A percentile compares a stretch with the other conserved stretches of the same genome.
These are phyloP conservation scores for Candida maesae DNA, from an alignment of 805 yeast species.

Conservation along the genomic window DNA sequence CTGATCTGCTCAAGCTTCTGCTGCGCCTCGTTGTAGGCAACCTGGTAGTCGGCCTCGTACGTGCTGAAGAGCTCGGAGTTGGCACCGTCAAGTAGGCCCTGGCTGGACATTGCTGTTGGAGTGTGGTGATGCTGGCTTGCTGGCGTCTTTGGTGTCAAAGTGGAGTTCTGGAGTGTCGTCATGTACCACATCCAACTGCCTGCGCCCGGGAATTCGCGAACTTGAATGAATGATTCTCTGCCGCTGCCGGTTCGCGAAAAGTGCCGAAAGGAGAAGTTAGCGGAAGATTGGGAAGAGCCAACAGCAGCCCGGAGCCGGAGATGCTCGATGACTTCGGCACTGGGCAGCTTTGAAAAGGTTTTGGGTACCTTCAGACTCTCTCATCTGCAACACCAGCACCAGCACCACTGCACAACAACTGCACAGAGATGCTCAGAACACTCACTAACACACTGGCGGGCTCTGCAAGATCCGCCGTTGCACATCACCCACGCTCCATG, in stretches of 20 bases:
- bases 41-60: slow-evolving; percentile 44
- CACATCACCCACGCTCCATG: background rate
- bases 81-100: slow-evolving; percentile 22
- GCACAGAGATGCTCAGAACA: slow-evolving; percentile 11
- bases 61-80: slow-evolving; percentile 27
- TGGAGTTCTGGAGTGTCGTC: background rate
- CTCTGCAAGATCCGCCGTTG: background rate
- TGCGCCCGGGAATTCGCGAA: background rate
- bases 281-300: no score
- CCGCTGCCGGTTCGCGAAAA: no score
- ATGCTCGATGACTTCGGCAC: background rate
- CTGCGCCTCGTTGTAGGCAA: slow-evolving; percentile 66
- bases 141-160: background rate
- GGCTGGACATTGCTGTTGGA: slow-evolving; percentile 21
- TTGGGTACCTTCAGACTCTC: background rate
- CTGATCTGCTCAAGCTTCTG: slow-evolving; percentile 57
- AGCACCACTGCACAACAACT: background rate
- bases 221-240: no score
- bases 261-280: no score
- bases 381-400: background rate
- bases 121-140: no score
- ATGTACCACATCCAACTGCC: no score
- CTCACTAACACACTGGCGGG: slow-evolving; percentile 1
- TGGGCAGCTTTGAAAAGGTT: background rate
- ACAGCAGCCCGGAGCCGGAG: background rate